Conservation (phyloP, 2,329 filamentous ascomycete species). For the Neonectria magnoliae region DNA sequence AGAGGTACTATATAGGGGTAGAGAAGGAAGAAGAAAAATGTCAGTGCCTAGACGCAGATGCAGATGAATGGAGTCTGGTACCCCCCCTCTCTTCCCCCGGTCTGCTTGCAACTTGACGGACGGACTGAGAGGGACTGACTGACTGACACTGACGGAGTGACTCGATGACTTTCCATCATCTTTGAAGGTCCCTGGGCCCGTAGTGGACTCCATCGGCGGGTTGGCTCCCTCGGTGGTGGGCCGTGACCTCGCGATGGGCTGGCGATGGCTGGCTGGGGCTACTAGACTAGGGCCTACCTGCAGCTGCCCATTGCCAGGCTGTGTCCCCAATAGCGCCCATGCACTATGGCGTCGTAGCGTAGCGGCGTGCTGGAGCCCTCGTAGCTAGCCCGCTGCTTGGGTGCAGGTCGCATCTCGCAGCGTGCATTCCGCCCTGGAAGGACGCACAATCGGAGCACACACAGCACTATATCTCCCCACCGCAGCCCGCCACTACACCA, state of each 20-base stretch:
- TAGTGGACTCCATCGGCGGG: slow-evolving; percentile 22
- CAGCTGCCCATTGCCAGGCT: slow-evolving; percentile 8
- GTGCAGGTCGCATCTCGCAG: not conserved
- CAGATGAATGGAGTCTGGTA: slow-evolving; percentile 20
- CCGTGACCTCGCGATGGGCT: slow-evolving; percentile 7
- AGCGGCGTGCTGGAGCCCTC: not conserved
- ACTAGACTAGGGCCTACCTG: slow-evolving; percentile 15
- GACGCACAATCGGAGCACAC: not conserved
- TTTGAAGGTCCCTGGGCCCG: not conserved
- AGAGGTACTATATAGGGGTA: no score
- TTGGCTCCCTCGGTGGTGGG: slow-evolving; percentile 42
- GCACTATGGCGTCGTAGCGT: slow-evolving; percentile 9
- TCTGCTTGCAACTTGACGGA: not conserved
- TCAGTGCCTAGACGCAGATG: slow-evolving; percentile 19
- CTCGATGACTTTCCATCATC: not conserved
- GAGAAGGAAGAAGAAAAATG: not conserved
- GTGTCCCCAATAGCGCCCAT: slow-evolving; percentile 14
- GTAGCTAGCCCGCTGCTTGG: not conserved
- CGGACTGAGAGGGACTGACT: not conserved
- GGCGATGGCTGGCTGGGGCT: not conserved
- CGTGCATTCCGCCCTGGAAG: not conserved
- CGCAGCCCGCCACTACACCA: slow-evolving; percentile 51
- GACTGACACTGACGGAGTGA: not conserved
- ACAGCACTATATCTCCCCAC: slow-evolving; percentile 54
- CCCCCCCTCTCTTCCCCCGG: not conserved